Percentiles rank a stretch among this genome's conserved stretches.
These are phyloP conservation scores for Chaetothyriales sp. DNA, from an alignment of 2,329 filamentous ascomycete genomes.

Conservation along the genomic window DNA sequence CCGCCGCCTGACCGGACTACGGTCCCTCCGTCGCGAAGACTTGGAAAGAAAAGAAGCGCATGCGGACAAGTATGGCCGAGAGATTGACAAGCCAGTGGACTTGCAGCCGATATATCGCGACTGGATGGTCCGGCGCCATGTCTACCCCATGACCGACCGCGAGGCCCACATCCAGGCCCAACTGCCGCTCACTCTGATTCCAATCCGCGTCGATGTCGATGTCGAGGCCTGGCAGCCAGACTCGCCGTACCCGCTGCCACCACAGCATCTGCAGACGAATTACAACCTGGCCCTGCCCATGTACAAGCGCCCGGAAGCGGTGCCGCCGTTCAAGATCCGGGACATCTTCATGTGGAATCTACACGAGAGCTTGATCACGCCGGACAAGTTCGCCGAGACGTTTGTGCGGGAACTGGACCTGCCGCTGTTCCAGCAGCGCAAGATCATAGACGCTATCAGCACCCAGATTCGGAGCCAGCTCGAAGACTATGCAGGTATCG, in stretches of 20 bases:
- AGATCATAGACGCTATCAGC: constrained; percentile 65
- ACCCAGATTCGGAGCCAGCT: constrained; percentile 88
- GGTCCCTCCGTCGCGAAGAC: constrained; percentile 68
- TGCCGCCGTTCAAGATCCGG: constrained; percentile 73
- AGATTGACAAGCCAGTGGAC: constrained; percentile 61
- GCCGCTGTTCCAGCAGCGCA: constrained; percentile 45
- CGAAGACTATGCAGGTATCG: constrained; percentile 89
- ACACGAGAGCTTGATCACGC: constrained; percentile 83
- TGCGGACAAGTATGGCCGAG: constrained; percentile 67
- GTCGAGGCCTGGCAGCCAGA: constrained; percentile 51
- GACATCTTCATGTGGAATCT: constrained; percentile 98
- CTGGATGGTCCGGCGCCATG: constrained; percentile 67
- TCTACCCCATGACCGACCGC: constrained; percentile 38
- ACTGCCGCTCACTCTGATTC: constrained; percentile 78
- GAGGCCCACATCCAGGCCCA: constrained; percentile 52
- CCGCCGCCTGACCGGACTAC: constrained; percentile 59
- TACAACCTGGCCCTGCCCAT: constrained; percentile 55
- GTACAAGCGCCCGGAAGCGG: constrained; percentile 64
- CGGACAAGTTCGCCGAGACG: constrained; percentile 83
- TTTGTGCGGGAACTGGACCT: constrained; percentile 89
- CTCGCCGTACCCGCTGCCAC: constrained; percentile 32
- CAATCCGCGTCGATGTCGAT: constrained; percentile 91
- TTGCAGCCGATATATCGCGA: constrained; percentile 86
- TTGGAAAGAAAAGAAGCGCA: constrained; percentile 48
- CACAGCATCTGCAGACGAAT: constrained; percentile 24